Conservation (phyloP, 495 filamentous ascomycete species). For the Xylaria castorea region DNA sequence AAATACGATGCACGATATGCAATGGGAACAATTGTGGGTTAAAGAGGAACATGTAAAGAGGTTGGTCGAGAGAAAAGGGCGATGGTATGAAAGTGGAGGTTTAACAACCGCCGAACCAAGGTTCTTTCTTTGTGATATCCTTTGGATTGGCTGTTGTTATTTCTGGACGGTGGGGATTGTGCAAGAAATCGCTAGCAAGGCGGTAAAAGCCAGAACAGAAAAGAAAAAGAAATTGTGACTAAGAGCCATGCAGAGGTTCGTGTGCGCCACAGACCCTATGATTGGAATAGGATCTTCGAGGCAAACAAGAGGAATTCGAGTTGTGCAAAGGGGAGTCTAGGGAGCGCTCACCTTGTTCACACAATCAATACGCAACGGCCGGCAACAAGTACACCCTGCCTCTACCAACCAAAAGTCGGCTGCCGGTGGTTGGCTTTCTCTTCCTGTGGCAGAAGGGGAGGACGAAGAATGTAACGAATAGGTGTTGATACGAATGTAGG, state of each 20-base stretch:
- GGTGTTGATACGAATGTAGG: slow-evolving; percentile 21
- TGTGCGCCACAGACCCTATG: slow-evolving; percentile 23
- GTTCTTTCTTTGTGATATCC: neutral
- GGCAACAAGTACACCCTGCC: neutral
- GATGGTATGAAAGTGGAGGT: neutral
- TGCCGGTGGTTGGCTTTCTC: slow-evolving; percentile 19
- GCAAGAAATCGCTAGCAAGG: slow-evolving; percentile 23
- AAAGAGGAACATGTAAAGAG: neutral
- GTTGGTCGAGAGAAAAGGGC: neutral
- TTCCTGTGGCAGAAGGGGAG: slow-evolving; percentile 3
- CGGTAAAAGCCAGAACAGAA: slow-evolving; percentile 13
- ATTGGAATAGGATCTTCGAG: neutral
- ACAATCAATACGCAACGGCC: slow-evolving; percentile 4
- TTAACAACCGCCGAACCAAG: neutral
- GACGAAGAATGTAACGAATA: slow-evolving; percentile 29
- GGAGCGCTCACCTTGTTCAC: slow-evolving; percentile 33
- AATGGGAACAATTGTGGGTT: neutral
- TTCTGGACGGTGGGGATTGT: slow-evolving; percentile 35
- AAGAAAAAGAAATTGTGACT: neutral
- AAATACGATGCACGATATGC: neutral
- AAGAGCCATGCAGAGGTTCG: neutral
- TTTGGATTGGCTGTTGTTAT: slow-evolving; percentile 17
- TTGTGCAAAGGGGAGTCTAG: neutral
- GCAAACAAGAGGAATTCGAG: slow-evolving; percentile 18
- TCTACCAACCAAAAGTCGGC: slow-evolving; percentile 21